These are phyloP conservation scores for Erigeron philadelphicus DNA, from an alignment of 140 eudicot genomes.

Conservation along the genomic window DNA sequence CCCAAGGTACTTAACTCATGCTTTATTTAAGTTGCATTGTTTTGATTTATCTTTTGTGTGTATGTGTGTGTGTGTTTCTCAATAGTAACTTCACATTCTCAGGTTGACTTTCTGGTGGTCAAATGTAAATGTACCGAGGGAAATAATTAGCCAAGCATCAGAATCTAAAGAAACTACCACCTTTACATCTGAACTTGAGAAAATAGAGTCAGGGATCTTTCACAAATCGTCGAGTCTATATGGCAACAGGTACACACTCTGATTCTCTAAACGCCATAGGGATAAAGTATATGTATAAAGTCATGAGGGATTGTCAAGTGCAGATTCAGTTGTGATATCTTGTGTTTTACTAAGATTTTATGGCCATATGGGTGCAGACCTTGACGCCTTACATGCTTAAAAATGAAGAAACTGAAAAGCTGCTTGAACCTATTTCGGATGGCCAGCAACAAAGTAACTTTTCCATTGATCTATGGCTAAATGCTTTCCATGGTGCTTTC, in stretches of 20 bases:
- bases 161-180: slow-evolving; percentile 68
- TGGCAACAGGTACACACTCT: slow-evolving; percentile 71
- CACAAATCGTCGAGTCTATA: slow-evolving; percentile 69
- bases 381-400: slow-evolving; percentile 63
- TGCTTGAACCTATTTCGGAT: slow-evolving; percentile 42
- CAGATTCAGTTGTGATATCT: slow-evolving; percentile 4
- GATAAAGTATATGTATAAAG: background rate
- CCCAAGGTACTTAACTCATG: slow-evolving; percentile 45
- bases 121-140: slow-evolving; percentile 66
- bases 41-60: background rate
- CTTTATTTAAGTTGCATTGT: background rate
- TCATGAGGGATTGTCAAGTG: background rate
- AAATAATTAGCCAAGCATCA: slow-evolving; percentile 55
- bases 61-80: background rate
- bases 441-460: slow-evolving; percentile 55
- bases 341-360: slow-evolving; percentile 18
- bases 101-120: slow-evolving; percentile 95
- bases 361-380: slow-evolving; percentile 44
- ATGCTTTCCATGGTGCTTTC: slow-evolving; percentile 68
- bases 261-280: background rate
- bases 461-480: slow-evolving; percentile 64
- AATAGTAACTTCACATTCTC: slow-evolving; percentile 7
- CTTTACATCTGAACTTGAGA: slow-evolving; percentile 68
- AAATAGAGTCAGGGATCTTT: slow-evolving; percentile 81
- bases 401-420: slow-evolving; percentile 29